phyloP scores from a whole-genome alignment of 2,329 filamentous ascomycete genomes.

The Falciphora oryzae region DNA sequence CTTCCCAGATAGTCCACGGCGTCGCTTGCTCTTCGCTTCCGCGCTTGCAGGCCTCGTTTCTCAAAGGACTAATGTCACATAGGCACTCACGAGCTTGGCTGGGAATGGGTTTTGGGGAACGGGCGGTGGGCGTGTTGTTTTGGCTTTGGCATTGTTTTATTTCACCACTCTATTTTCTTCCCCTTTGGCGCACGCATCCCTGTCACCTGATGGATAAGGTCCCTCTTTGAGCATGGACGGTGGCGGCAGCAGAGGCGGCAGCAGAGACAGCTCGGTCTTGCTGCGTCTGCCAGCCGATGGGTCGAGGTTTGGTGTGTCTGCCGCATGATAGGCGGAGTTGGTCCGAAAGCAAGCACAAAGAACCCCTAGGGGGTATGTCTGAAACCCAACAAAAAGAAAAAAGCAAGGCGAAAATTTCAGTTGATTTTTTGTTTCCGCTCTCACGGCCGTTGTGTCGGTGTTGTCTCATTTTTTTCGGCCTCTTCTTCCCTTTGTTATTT shows the following conservation, averaged over 20 bases:
- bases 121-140: background rate
- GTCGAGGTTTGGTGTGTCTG: background rate
- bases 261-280: background rate
- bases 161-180: background rate
- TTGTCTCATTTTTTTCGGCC: background rate
- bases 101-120: background rate
- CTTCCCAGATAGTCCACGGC: background rate
- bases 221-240: background rate
- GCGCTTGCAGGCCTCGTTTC: background rate
- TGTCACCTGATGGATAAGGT: background rate
- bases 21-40: background rate
- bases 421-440: background rate
- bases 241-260: background rate
- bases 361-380: background rate
- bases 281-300: background rate
- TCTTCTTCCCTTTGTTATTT: conserved; percentile 1
- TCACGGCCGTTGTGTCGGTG: background rate
- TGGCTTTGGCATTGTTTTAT: background rate
- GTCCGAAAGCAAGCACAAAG: background rate
- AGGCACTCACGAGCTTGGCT: background rate
- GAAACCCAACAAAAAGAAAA: background rate
- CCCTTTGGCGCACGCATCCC: background rate
- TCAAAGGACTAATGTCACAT: background rate
- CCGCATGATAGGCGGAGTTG: background rate
- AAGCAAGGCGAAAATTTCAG: conserved; percentile 1